Conservation (phyloP, 257 asterid genomes). For the Fraxinus americana region DNA sequence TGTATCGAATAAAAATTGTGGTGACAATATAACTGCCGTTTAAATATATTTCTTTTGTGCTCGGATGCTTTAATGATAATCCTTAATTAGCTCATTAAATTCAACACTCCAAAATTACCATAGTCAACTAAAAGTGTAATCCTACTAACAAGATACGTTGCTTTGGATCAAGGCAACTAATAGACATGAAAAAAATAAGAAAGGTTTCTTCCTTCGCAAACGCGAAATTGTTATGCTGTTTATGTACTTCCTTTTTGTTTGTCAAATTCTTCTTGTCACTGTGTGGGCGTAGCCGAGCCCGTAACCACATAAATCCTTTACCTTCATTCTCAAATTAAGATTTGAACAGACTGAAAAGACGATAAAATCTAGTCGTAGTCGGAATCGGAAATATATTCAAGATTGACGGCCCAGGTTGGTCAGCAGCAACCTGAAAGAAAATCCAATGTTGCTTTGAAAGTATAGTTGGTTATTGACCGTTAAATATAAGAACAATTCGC, state of each 20-base stretch:
- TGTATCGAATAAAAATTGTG: too few species aligned
- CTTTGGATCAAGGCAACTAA: constrained; percentile 23
- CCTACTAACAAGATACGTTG: constrained; percentile 41
- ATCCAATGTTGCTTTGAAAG: background rate
- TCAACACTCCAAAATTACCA: background rate
- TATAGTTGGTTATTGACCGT: constrained; percentile 16
- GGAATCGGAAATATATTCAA: constrained; percentile 3
- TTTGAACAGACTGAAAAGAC: constrained; percentile 9
- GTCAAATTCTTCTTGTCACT: too few species aligned
- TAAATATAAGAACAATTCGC: background rate
- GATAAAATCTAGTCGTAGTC: background rate
- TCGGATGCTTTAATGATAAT: too few species aligned
- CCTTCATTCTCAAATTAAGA: background rate
- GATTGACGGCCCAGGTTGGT: constrained; percentile 25
- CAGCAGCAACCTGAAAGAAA: background rate
- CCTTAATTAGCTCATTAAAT: too few species aligned
- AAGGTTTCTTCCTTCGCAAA: background rate
- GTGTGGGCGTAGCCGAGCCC: too few species aligned
- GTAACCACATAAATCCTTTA: too few species aligned
- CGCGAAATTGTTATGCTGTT: background rate
- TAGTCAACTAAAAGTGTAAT: constrained; percentile 34
- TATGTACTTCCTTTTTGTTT: too few species aligned
- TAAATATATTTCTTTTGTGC: too few species aligned
- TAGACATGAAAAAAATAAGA: background rate
- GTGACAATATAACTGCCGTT: too few species aligned